Evolutionary conservation across 2,329 filamentous ascomycete genomes (phyloP), one percentile per base, ranked within the genome.

Genomic region (Nakataea oryzae): DNA sequence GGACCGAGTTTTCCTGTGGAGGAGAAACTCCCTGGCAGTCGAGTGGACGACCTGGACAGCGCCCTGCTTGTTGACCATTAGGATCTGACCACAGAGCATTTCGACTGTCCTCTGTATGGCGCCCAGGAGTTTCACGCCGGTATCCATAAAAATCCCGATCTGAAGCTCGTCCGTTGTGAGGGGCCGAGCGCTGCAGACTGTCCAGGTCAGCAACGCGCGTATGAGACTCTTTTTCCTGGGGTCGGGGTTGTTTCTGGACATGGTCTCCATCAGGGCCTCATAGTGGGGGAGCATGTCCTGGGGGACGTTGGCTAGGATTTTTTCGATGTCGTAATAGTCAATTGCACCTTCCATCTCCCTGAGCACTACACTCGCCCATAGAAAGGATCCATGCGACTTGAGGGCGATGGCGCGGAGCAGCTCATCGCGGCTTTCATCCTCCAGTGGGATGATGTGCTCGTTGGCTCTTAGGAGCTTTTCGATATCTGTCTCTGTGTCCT

Each of bases 21-120:
- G 68, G 58, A 73, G 24, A 41, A 65, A 74, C 61, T 70, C 67
- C 61, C 72, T 68, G 14, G 73, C 74, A n/a, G 75, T 77, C 56
- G 73, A 68, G 64, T 78, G 76, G 29, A 76, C 66, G 67, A 76
- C 70, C 29, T 72, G 67, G 2, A 76, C 67, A 55, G 63, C 68
- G 11, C 65, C 66, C n/a, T 65, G 65, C 28, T 67, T 70, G 62
- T 76, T 73, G 21, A 76, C 66, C 14, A 65, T 61, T 4, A 76
- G 71, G 29, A 77, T 67, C 59, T 77, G 72, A 8, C 74, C 72
- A 62, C 73, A 74, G 1, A 73, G 65, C 21, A 66, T 63, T 24
- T 61, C 62, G 29, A 73, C 68, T 61, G 67, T 67, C 54, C 70
- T 62, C 29, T 60, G 26, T 5, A 64, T n/a, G 13, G 54, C 30